Evolutionary conservation across 2,329 filamentous ascomycete genomes (phyloP).

Genomic region (Aureobasidium subglaciale): DNA sequence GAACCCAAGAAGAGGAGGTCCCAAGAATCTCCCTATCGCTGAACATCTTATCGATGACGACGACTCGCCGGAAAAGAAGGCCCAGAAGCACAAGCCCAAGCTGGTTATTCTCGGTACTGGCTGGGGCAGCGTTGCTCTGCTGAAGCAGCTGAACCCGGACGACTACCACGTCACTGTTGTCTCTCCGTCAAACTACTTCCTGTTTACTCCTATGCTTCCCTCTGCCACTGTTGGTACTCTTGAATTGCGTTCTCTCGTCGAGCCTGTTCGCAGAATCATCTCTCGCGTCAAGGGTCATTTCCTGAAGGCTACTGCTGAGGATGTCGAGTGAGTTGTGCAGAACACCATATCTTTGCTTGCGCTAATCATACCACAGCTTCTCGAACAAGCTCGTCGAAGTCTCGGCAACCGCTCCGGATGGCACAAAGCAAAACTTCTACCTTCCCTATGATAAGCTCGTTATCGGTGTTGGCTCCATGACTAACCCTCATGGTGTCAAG

Average conservation of each 20-base stretch:
- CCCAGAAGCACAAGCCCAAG: constrained; percentile 79
- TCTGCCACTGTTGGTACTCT: constrained; percentile 94
- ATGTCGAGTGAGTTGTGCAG: constrained; percentile 53
- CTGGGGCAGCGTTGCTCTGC: constrained; percentile 86
- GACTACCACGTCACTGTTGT: constrained; percentile 96
- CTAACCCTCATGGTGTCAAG: constrained; percentile 92
- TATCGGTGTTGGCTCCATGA: constrained; percentile 82
- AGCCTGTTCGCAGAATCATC: constrained; percentile 84
- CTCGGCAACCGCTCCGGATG: constrained; percentile 61
- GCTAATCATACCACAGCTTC: constrained; percentile 41
- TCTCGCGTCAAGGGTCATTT: constrained; percentile 77
- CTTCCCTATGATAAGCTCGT: constrained; percentile 96
- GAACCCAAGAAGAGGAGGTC: constrained; percentile 72
- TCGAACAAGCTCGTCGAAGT: constrained; percentile 86
- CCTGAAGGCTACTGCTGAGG: constrained; percentile 75
- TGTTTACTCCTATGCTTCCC: constrained; percentile 97
- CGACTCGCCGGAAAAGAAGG: constrained; percentile 62
- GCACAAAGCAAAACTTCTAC: constrained; percentile 77
- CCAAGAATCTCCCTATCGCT: constrained; percentile 89
- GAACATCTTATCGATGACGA: constrained; percentile 86
- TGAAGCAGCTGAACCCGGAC: constrained; percentile 83
- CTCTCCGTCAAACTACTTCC: constrained; percentile 90
- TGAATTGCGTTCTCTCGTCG: constrained; percentile 82
- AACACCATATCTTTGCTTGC: background rate
- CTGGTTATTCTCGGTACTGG: constrained; percentile 89